Conservation (phyloP, 176 grass and related monocot species). For the Tillandsia fasciculata region DNA sequence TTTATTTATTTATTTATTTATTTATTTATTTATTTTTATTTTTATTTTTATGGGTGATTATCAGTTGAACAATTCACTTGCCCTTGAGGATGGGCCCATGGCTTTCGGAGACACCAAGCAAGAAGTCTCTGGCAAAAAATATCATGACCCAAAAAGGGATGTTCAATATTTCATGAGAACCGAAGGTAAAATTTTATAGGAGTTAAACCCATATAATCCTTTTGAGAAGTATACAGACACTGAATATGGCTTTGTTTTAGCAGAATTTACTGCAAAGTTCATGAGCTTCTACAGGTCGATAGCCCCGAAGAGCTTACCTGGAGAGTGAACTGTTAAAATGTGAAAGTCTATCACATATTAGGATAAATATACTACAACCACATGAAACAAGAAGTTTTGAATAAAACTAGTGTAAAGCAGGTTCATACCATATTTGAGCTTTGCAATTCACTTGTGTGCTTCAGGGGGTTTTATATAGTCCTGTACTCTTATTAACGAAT, state of each 20-base stretch:
- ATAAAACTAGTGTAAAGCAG: background rate
- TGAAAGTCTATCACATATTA: background rate
- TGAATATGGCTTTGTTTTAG: slow-evolving; percentile 10
- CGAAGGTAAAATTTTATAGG: slow-evolving; percentile 33
- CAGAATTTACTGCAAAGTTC: slow-evolving; percentile 77
- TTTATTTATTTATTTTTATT: background rate
- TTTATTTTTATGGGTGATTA: background rate
- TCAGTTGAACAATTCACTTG: too few species aligned
- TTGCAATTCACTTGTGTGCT: too few species aligned
- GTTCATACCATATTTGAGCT: too few species aligned
- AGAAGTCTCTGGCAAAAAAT: slow-evolving; percentile 22
- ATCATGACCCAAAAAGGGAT: slow-evolving; percentile 18
- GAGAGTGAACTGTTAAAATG: slow-evolving; percentile 4
- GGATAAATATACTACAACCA: slow-evolving; percentile 14
- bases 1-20: background rate
- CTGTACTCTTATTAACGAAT: too few species aligned
- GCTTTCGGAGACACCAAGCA: slow-evolving; percentile 7
- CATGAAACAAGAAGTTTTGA: background rate
- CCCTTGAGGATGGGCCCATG: background rate
- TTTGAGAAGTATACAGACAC: background rate
- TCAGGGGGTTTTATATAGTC: too few species aligned
- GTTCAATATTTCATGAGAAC: slow-evolving; percentile 53
- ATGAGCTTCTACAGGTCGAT: slow-evolving; percentile 51
- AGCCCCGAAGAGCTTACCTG: slow-evolving; percentile 26
- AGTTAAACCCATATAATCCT: background rate